A percentile compares a stretch with the other conserved stretches of the same genome.
These are phyloP conservation scores for Mycena filopes DNA, from an alignment of 768 basidiomycete species.

Conservation along the genomic window DNA sequence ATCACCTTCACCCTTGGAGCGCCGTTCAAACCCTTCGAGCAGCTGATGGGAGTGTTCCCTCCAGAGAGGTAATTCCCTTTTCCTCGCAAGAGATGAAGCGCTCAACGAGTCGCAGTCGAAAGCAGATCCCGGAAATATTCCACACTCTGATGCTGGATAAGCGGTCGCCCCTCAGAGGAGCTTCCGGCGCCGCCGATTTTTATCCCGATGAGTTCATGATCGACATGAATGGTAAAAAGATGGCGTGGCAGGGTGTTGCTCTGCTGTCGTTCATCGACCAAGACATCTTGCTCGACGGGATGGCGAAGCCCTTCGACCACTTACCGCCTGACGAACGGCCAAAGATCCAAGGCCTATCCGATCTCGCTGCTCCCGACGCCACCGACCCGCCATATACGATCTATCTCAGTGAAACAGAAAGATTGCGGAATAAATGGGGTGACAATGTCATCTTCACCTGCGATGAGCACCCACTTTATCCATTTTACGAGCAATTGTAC, in stretches of 20 bases:
- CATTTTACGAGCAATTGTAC: conserved; percentile 89
- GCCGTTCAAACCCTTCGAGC: conserved; percentile 97
- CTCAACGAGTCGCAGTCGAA: conserved; percentile 62
- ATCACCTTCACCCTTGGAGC: conserved; percentile 82
- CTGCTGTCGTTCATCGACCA: conserved; percentile 96
- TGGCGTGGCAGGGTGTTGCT: conserved; percentile 99
- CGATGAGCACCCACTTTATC: conserved; percentile 87
- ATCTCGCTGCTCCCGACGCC: conserved; percentile 14
- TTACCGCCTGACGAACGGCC: conserved; percentile 30
- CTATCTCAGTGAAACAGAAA: conserved; percentile 81
- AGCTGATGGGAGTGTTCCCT: conserved; percentile 98
- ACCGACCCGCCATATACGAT: conserved; percentile 30
- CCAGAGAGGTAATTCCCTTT: conserved; percentile 74
- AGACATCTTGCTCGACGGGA: conserved; percentile 83
- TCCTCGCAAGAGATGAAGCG: conserved; percentile 18
- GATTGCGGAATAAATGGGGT: conserved; percentile 87
- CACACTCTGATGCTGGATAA: conserved; percentile 88
- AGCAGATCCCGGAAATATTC: conserved; percentile 89
- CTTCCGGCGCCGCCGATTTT: conserved; percentile 61
- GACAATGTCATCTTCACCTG: conserved; percentile 84
- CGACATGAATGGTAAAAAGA: conserved; percentile 99
- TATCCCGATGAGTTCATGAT: conserved; percentile 92
- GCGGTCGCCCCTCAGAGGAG: conserved; percentile 62
- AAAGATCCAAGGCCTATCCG: neutral
- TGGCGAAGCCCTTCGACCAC: conserved; percentile 54